These are phyloP conservation scores for Thecaphora frezii DNA, from an alignment of 1,284 basidiomycete genomes.

Conservation along the genomic window DNA sequence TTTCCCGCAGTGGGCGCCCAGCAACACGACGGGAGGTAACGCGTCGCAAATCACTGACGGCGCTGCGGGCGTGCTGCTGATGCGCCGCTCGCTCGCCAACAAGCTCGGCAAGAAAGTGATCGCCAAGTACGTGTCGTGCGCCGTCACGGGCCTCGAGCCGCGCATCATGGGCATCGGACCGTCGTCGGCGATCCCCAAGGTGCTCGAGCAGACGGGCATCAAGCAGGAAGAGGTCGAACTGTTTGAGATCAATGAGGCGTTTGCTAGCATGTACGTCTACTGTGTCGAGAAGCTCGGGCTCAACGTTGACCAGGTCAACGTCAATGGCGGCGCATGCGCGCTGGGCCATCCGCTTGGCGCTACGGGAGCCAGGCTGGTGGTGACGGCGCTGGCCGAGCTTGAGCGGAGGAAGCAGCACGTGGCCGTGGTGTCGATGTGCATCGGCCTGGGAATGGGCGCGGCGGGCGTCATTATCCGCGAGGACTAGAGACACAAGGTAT, in stretches of 20 bases:
- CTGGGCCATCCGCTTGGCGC: constrained; percentile 83
- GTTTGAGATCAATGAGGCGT: constrained; percentile 81
- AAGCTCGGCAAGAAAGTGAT: constrained; percentile 73
- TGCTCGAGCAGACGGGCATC: constrained; percentile 69
- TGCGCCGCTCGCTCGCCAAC: constrained; percentile 82
- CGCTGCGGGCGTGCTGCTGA: constrained; percentile 79
- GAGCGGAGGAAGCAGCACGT: constrained; percentile 77
- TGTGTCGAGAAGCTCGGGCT: constrained; percentile 73
- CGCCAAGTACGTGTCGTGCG: constrained; percentile 76
- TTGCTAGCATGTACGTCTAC: constrained; percentile 63
- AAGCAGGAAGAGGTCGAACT: constrained; percentile 74
- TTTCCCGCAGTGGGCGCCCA: constrained; percentile 83
- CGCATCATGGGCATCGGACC: constrained; percentile 76
- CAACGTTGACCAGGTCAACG: constrained; percentile 67
- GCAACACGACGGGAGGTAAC: constrained; percentile 82
- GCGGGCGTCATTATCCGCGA: constrained; percentile 73
- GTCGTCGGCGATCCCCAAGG: constrained; percentile 34
- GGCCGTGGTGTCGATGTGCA: constrained; percentile 81
- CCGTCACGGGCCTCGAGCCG: constrained; percentile 72
- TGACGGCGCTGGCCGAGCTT: constrained; percentile 81
- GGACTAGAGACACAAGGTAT: constrained; percentile 27
- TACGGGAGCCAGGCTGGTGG: constrained; percentile 84
- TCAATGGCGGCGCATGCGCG: constrained; percentile 86
- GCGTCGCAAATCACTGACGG: constrained; percentile 81
- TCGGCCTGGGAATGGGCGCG: constrained; percentile 75